Evolutionary conservation across 495 filamentous ascomycete genomes (phyloP).

Genomic region (Penicillium bialowiezense): DNA sequence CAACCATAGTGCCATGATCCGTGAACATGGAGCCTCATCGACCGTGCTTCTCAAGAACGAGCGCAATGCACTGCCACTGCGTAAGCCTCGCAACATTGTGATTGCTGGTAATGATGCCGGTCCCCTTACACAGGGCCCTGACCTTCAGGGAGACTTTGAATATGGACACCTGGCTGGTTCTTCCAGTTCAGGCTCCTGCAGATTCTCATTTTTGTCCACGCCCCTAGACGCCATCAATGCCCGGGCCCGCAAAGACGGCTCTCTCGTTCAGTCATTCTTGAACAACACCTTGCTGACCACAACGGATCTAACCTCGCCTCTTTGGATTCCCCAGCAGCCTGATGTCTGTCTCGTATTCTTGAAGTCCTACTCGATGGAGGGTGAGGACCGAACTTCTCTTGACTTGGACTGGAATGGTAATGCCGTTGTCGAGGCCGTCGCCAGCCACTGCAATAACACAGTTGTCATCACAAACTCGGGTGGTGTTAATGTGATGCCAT

Average conservation of each 20-base stretch:
- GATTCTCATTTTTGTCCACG: constrained; percentile 49
- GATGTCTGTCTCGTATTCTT: constrained; percentile 62
- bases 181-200: constrained; percentile 55
- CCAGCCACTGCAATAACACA: constrained; percentile 55
- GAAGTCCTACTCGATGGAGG: constrained; percentile 55
- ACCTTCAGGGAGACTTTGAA: constrained; percentile 43
- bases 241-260: constrained; percentile 50
- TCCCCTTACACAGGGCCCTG: constrained; percentile 43
- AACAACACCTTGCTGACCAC: constrained; percentile 37
- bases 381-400: constrained; percentile 51
- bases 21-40: constrained; percentile 53
- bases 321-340: constrained; percentile 34
- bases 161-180: constrained; percentile 56
- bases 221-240: constrained; percentile 59
- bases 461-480: constrained; percentile 62
- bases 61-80: constrained; percentile 52
- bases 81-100: constrained; percentile 44
- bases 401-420: constrained; percentile 46
- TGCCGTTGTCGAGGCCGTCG: constrained; percentile 54
- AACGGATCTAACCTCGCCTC: constrained; percentile 36
- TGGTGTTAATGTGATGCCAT: constrained; percentile 57
- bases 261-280: constrained; percentile 37
- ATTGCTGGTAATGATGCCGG: constrained; percentile 68
- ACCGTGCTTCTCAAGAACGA: constrained; percentile 64
- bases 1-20: constrained; percentile 50